Conservation (phyloP, 129 eudicot species). For the Saposhnikovia divaricata region DNA sequence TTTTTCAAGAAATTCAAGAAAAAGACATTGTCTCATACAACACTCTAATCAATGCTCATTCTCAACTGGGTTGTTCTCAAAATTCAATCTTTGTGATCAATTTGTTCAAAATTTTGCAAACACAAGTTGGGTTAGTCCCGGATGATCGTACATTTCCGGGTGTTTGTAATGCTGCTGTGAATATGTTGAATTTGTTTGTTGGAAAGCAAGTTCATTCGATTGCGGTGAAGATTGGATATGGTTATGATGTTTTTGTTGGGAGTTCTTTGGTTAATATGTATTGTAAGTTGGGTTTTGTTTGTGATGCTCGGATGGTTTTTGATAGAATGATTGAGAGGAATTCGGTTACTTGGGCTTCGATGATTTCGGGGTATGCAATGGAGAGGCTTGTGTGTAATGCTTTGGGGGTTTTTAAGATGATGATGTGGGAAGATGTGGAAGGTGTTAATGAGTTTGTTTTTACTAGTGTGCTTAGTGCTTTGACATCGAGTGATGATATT, state of each 20-base stretch:
- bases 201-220: constrained; percentile 51
- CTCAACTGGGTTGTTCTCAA: constrained; percentile 40
- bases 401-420: constrained; percentile 40
- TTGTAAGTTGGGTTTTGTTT: constrained; percentile 50
- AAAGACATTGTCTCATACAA: constrained; percentile 79
- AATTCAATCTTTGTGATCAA: constrained; percentile 33
- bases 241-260: constrained; percentile 60
- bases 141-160: constrained; percentile 63
- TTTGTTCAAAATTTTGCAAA: constrained; percentile 40
- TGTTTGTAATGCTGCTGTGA: constrained; percentile 43
- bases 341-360: constrained; percentile 74
- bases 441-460: constrained; percentile 55
- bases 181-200: constrained; percentile 24
- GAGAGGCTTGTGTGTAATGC: constrained; percentile 46
- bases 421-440: constrained; percentile 35
- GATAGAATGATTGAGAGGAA: constrained; percentile 79
- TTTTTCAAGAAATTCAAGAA: constrained; percentile 36
- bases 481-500: constrained; percentile 37
- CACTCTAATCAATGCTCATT: constrained; percentile 56
- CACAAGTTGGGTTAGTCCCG: constrained; percentile 32
- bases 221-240: constrained; percentile 32
- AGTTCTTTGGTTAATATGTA: constrained; percentile 70
- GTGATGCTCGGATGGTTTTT: constrained; percentile 67
- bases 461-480: constrained; percentile 68
- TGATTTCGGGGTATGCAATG: constrained; percentile 78